phyloP scores from a whole-genome alignment of 257 asterid species.

The Solanum tacnaense region DNA sequence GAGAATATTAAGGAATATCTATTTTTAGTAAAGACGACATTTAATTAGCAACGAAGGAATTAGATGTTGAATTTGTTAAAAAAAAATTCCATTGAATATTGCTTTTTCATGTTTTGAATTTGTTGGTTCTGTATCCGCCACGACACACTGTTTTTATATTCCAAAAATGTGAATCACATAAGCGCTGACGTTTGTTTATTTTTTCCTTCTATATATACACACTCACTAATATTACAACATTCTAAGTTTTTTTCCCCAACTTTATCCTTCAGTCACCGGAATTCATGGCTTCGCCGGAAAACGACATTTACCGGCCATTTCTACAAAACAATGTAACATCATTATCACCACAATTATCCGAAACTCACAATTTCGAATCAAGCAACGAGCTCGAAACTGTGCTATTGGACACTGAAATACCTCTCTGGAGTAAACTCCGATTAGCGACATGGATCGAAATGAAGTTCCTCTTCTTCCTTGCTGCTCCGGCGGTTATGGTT shows the following conservation, averaged over 20 bases:
- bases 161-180: not conserved
- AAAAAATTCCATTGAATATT: not conserved
- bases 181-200: not conserved
- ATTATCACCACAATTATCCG: not conserved
- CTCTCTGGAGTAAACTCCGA: not conserved
- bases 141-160: accelerated
- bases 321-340: not conserved
- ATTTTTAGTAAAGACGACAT: no score
- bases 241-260: not conserved
- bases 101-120: not conserved
- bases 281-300: not conserved
- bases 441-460: constrained; percentile 7
- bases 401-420: not conserved
- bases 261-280: not conserved
- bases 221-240: not conserved
- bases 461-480: not conserved
- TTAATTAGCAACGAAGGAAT: no score
- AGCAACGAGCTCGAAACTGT: constrained; percentile 4
- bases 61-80: no score
- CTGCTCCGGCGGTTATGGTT: constrained; percentile 11
- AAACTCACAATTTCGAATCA: not conserved
- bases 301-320: not conserved
- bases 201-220: not conserved
- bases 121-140: not conserved
- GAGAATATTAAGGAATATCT: accelerated